A percentile compares a stretch with the other conserved stretches of the same genome.
phyloP scores from a whole-genome alignment of 2,329 filamentous ascomycete species.

The Colletotrichum paranaense region DNA sequence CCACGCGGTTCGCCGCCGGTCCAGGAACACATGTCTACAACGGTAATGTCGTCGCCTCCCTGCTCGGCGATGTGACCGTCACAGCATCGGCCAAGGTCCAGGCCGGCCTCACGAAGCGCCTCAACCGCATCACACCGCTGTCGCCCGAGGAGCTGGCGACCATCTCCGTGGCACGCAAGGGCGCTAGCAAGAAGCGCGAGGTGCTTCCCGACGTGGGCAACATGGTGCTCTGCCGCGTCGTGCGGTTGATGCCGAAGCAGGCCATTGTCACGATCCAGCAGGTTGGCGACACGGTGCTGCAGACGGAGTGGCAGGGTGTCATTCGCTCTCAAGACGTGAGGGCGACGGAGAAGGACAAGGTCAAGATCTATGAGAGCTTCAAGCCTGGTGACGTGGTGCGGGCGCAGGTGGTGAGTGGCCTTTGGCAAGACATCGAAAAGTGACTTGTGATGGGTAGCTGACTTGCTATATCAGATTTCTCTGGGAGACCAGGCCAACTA shows the following conservation, averaged over 20 bases:
- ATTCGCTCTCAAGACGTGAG: constrained; percentile 92
- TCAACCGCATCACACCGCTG: constrained; percentile 66
- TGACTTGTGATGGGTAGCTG: constrained; percentile 20
- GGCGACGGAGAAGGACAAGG: constrained; percentile 94
- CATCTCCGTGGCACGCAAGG: constrained; percentile 63
- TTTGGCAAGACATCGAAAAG: not conserved
- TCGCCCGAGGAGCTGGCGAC: constrained; percentile 58
- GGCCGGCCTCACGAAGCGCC: constrained; percentile 66
- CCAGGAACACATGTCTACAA: constrained; percentile 86
- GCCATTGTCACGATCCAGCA: constrained; percentile 88
- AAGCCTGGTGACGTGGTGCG: constrained; percentile 92
- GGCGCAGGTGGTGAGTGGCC: constrained; percentile 77
- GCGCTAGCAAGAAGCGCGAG: constrained; percentile 66
- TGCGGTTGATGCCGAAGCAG: constrained; percentile 85
- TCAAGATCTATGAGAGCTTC: constrained; percentile 91
- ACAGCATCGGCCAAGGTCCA: constrained; percentile 58
- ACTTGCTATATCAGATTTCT: constrained; percentile 69
- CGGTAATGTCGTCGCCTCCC: constrained; percentile 81
- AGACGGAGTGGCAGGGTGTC: constrained; percentile 86
- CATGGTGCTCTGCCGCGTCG: constrained; percentile 85
- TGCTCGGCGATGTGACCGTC: constrained; percentile 77
- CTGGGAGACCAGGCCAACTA: constrained; percentile 95
- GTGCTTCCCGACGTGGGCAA: constrained; percentile 85
- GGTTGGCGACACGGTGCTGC: constrained; percentile 77
- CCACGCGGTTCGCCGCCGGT: constrained; percentile 76